Conservation (phyloP, 805 yeast genomes). For the Soucietia sequanensis region DNA sequence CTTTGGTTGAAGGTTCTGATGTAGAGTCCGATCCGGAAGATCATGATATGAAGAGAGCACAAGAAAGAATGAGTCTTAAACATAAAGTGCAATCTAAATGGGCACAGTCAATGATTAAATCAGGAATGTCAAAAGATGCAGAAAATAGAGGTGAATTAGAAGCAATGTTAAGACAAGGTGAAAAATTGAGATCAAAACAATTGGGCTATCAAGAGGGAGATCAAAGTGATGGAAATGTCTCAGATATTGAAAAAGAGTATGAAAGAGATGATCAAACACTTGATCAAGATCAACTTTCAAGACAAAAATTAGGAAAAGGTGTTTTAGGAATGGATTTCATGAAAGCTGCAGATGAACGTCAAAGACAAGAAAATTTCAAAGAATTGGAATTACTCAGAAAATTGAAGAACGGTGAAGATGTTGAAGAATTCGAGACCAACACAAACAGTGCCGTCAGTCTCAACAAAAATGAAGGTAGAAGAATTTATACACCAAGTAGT, state of each 20-base stretch:
- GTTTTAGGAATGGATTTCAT: constrained; percentile 93
- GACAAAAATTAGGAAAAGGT: constrained; percentile 70
- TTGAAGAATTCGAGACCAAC: constrained; percentile 37
- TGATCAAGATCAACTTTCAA: constrained; percentile 33
- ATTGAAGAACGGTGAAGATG: constrained; percentile 42
- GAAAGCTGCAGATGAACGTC: constrained; percentile 81
- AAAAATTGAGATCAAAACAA: constrained; percentile 68
- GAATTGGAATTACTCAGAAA: constrained; percentile 50
- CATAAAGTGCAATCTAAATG: constrained; percentile 87
- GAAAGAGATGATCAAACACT: constrained; percentile 31
- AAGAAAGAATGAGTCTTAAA: constrained; percentile 87
- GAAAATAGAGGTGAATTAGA: constrained; percentile 86
- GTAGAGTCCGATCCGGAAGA: constrained; percentile 55
- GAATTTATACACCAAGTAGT: constrained; percentile 71
- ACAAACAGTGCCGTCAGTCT: constrained; percentile 46
- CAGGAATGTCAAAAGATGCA: constrained; percentile 87
- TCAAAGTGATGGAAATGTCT: constrained; percentile 51
- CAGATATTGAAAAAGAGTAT: constrained; percentile 44
- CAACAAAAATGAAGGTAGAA: constrained; percentile 69
- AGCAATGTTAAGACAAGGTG: constrained; percentile 90
- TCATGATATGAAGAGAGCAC: constrained; percentile 74
- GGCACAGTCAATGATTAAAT: constrained; percentile 87
- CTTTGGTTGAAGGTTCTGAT: constrained; percentile 61
- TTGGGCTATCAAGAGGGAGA: constrained; percentile 60
- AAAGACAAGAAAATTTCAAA: constrained; percentile 56